Base-by-base conservation (phyloP, 345 rosid species). In the Toxicodendron radicans region DNA sequence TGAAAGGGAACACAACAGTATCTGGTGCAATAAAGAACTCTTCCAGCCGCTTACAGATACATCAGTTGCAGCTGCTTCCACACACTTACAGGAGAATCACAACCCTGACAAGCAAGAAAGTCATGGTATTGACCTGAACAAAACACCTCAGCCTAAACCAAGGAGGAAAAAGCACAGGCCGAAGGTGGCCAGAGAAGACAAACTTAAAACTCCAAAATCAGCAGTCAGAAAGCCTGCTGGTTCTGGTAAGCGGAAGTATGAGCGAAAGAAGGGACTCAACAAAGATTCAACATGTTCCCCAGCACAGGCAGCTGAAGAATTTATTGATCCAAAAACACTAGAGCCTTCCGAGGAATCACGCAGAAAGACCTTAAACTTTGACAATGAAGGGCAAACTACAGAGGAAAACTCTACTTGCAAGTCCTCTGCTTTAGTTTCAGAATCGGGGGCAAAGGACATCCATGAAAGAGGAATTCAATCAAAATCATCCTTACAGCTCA, bases 81-180 rank as follows among this genome's bases (percentile, higher is more conserved):
- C 82, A 66, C 46, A 35, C 14, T 13, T 23, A 0, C 54, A 38
- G 64, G 87, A 79, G 70, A 76, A 79, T 82, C 78, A 78, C n/a
- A 74, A 68, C 79, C 66, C 78, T 74, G 85, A 76, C 23, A 66
- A 75, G 66, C 85, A 73, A 66, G 79, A 45, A 12, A 58, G 21
- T 68, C 68, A 68, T 45, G 52, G 18, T 49, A 68, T 63, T 72
- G 84, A 83, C 17, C 70, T 78, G 63, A 78, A 64, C 51, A 83
- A 75, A 83, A 92, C 97, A 35, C 99, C 94, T 3, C 81, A 78
- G 68, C 84, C 81, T 66, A 91, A 90, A 65, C 87, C 87, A 2
- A 95, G 86, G 82, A 84, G 93, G 79, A 95, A 68, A 73, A 95
- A 93, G 79, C 97, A 91, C 77, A 84, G 98, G 79, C 97, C 99